These are phyloP conservation scores for Eustoma russellianum DNA, from an alignment of 257 asterid genomes.

Conservation along the genomic window DNA sequence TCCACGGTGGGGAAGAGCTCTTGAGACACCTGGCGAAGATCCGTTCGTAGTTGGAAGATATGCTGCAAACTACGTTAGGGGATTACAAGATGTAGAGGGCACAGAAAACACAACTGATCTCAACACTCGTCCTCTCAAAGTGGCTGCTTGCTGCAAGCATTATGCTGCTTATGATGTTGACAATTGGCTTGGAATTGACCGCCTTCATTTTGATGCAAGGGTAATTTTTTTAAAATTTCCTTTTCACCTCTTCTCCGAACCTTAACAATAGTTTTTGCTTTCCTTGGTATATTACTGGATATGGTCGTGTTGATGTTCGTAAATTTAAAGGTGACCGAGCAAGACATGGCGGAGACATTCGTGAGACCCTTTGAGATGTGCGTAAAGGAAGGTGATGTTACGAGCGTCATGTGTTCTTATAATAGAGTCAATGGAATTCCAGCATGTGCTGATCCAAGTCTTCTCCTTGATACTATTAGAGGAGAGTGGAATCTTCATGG, in stretches of 20 bases:
- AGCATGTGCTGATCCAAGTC: conserved; percentile 31
- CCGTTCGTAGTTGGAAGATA: conserved; percentile 35
- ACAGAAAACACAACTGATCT: conserved; percentile 5
- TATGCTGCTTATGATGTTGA: conserved; percentile 43
- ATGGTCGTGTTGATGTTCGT: too few species aligned
- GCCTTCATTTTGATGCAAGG: conserved; percentile 25
- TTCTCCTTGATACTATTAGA: conserved; percentile 26
- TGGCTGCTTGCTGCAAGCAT: conserved; percentile 43
- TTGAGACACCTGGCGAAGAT: conserved; percentile 43
- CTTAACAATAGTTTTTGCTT: too few species aligned
- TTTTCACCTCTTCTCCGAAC: too few species aligned
- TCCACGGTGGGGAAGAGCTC: conserved; percentile 48
- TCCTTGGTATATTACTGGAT: too few species aligned
- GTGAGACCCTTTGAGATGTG: conserved; percentile 37
- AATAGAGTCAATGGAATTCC: conserved; percentile 38
- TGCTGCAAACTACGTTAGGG: conserved; percentile 33
- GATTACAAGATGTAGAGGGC: conserved; percentile 40
- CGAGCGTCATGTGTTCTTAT: conserved; percentile 48
- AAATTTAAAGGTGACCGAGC: conserved; percentile 31
- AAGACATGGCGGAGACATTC: conserved; percentile 43
- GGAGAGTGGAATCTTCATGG: conserved; percentile 43
- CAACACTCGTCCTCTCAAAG: conserved; percentile 16
- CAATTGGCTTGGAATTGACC: conserved; percentile 30
- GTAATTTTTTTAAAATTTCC: conserved; percentile 7
- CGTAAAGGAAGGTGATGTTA: conserved; percentile 32